Base-by-base conservation (phyloP, 164 flowering plant genomes). In the Chimonanthus salicifolius region DNA sequence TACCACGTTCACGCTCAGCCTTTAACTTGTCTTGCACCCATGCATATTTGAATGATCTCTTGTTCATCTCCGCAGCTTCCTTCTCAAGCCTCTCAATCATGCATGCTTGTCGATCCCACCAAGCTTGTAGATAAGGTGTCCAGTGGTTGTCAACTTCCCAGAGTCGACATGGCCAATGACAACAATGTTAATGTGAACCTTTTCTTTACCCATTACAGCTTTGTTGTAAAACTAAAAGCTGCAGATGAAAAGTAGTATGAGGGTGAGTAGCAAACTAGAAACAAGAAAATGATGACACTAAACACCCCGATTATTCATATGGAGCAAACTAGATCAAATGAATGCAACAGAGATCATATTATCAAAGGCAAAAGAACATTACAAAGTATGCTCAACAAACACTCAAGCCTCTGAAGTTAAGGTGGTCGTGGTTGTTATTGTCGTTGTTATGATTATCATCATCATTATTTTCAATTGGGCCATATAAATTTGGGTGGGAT, bases 101-200 rank as follows among this genome's bases (percentile, higher is more conserved):
- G 68, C 76, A n/a, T 20, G 75, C 79, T 77, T 77, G 73, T 77
- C 79, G 67, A 77, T 77, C 21, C 79, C 79, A 21, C 79, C 79
- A 72, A 77, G 79, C 72, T 84, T 83, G 85, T 84, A 84, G 75
- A 84, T 84, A 70, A 84, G 72, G 75, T 84, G 87, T 16, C 87
- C 87, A 9, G 87, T 84, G 72, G 87, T 84, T 68, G 87, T 84
- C 18, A 85, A 84, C 80, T 84, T 84, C 8, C 89, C 89, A 64
- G 87, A 85, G 82, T 87, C 88, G 71, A 87, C 89, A 77, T 87
- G 89, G 67, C 89, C 89, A 79, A 85, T 86, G 70, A 86, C 89
- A 71, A 86, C 87, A 75, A 86, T 86, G 83, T 77, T 86, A 64
- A 86, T 86, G 75, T 86, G 89, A 80, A 79, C 62, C 86, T 87